Base-by-base conservation (phyloP, 306 rosid genomes). In the Psophocarpus tetragonolobus region DNA sequence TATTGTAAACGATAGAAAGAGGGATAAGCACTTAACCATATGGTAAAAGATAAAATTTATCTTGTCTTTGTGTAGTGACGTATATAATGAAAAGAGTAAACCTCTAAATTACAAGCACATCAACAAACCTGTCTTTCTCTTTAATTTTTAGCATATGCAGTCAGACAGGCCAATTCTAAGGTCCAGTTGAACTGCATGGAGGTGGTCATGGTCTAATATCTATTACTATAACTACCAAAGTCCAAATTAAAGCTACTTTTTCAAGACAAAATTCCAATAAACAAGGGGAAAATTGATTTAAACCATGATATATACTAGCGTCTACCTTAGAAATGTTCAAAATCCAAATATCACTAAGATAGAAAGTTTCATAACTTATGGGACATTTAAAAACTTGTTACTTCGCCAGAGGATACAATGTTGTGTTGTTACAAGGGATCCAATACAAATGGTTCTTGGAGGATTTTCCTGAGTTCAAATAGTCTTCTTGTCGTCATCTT, bases 401-500 rank as follows among this genome's bases (percentile, higher is more conserved):
- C 44, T 26, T 60, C 65, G 17, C 54, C 48, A 50, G 26, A 57
- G 12, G 9, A 66, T 67, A 38, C 45, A 4, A 50, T 21, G 62
- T 41, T 4, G 33, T 35, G 27, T 23, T 81, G 57, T 7, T 76
- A 81, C 77, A 29, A 36, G 65, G 33, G 78, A 81, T 78, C 81
- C 58, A 81, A 67, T 13, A 32, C 14, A 75, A 80, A 33, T 56
- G 57, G 50, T 44, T 60, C 72, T 61, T 15, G 38, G 15, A 6
- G 41, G n/a, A 35, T 6, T 24, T 30, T 13, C 67, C 42, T n/a
- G 41, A 48, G 70, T 65, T 51, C 72, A 69, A 30, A 30, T 45
- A 71, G 24, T 32, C 74, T 68, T 68, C 36, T 30, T 62, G 3
- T 62, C 78, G 3, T 62, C 78, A 62, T 29, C 71, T 71, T 60